Percentiles rank a stretch among this genome's conserved stretches.
These are phyloP conservation scores for Coelastrella sp. DNA, from an alignment of 139 green algal genomes.

Conservation along the genomic window DNA sequence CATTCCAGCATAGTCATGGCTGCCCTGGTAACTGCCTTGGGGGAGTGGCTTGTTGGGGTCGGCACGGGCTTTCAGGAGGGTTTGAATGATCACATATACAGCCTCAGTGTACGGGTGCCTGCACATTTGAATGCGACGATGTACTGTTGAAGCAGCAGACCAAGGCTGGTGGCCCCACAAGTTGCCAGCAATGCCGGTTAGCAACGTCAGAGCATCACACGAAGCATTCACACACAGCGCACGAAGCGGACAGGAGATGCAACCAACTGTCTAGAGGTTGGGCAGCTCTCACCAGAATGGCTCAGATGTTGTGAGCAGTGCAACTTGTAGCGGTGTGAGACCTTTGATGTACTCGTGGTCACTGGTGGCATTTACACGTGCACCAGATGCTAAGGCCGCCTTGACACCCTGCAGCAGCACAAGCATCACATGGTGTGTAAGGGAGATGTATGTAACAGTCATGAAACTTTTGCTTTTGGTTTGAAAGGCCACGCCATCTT, in stretches of 20 bases:
- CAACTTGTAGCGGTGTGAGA: not conserved
- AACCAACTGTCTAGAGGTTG: too few relatives aligned
- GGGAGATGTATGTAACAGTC: too few relatives aligned
- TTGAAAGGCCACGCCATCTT: too few relatives aligned
- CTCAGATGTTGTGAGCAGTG: not conserved
- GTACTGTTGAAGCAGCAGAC: too few relatives aligned
- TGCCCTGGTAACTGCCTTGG: not conserved
- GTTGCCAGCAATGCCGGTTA: too few relatives aligned
- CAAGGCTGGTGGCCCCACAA: too few relatives aligned
- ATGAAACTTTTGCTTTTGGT: too few relatives aligned
- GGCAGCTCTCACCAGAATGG: not conserved
- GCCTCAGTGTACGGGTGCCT: not conserved
- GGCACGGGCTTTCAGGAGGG: not conserved
- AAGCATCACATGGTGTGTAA: not conserved
- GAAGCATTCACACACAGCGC: too few relatives aligned
- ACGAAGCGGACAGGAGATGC: too few relatives aligned
- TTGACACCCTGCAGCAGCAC: not conserved
- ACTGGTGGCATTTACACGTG: not conserved
- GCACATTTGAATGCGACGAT: too few relatives aligned
- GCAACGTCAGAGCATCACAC: too few relatives aligned
- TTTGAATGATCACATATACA: not conserved
- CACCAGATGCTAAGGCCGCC: not conserved
- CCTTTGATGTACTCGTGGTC: not conserved
- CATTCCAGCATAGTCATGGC: not conserved
- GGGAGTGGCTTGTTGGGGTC: not conserved